phyloP scores from a whole-genome alignment of 2,329 filamentous ascomycete species.

The Tothia fuscella region DNA sequence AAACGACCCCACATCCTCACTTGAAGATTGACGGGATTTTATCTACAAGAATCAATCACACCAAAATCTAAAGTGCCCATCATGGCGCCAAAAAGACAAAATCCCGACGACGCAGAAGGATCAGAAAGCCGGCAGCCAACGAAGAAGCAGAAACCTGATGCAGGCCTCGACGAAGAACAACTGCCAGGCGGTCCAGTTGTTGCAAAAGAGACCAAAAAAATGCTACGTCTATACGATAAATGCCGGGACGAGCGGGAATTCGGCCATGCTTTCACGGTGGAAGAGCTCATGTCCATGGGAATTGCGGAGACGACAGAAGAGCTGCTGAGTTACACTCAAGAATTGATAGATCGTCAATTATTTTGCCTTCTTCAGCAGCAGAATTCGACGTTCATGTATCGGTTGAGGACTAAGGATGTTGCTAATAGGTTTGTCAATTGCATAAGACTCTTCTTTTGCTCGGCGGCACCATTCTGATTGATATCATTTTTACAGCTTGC shows the following conservation, averaged over 20 bases:
- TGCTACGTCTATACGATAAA: slow-evolving; percentile 7
- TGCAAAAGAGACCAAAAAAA: slow-evolving; percentile 1
- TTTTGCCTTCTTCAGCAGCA: slow-evolving; percentile 3
- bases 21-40: neutral
- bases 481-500: neutral
- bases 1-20: too few species aligned
- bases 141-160: neutral
- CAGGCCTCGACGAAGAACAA: neutral
- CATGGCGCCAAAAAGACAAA: too few species aligned
- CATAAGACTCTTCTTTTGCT: neutral
- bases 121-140: neutral
- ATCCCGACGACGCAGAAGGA: neutral
- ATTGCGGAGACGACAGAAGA: slow-evolving; percentile 6
- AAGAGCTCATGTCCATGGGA: slow-evolving; percentile 8
- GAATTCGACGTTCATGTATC: slow-evolving; percentile 1
- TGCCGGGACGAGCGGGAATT: slow-evolving; percentile 8
- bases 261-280: slow-evolving; percentile 5
- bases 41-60: neutral
- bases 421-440: slow-evolving; percentile 7
- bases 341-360: slow-evolving; percentile 3
- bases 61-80: too few species aligned
- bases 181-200: neutral
- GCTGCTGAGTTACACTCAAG: slow-evolving; percentile 1
- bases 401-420: neutral
- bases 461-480: neutral